Conservation (phyloP, 2,329 filamentous ascomycete species). For the Ceratocystis papillata region DNA sequence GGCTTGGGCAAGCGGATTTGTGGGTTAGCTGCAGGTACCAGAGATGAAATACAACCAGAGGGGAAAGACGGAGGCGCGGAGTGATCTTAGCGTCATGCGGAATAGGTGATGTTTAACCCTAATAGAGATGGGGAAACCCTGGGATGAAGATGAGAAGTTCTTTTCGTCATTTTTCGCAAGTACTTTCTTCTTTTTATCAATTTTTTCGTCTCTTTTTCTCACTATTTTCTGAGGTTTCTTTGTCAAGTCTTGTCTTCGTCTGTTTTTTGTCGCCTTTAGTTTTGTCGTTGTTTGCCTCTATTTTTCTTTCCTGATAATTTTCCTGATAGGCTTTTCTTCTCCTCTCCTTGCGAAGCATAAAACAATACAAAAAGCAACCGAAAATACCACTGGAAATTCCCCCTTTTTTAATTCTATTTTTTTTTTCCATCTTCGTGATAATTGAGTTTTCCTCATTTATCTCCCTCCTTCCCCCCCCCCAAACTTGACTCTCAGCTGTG, state of each 20-base stretch:
- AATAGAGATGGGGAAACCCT: background rate
- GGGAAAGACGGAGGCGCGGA: background rate
- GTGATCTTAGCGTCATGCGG: background rate
- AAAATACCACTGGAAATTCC: no score
- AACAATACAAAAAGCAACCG: no score
- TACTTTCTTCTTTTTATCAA: background rate
- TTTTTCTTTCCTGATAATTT: background rate
- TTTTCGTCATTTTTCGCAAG: background rate
- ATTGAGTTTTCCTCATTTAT: background rate
- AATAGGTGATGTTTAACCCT: background rate
- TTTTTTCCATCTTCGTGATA: background rate
- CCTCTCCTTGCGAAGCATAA: background rate
- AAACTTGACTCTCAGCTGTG: no score
- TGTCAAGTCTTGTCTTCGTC: no score
- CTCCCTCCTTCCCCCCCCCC: background rate
- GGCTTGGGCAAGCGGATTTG: no score
- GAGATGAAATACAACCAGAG: no score
- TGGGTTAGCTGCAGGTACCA: no score
- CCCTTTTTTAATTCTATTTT: background rate
- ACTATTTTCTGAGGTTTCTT: no score
- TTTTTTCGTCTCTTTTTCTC: background rate
- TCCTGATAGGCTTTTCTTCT: background rate
- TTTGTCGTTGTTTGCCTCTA: no score
- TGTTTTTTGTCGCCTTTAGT: no score
- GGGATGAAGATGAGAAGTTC: background rate